phyloP scores from a whole-genome alignment of 768 basidiomycete genomes.

The Cantharellus cinnabarinus region DNA sequence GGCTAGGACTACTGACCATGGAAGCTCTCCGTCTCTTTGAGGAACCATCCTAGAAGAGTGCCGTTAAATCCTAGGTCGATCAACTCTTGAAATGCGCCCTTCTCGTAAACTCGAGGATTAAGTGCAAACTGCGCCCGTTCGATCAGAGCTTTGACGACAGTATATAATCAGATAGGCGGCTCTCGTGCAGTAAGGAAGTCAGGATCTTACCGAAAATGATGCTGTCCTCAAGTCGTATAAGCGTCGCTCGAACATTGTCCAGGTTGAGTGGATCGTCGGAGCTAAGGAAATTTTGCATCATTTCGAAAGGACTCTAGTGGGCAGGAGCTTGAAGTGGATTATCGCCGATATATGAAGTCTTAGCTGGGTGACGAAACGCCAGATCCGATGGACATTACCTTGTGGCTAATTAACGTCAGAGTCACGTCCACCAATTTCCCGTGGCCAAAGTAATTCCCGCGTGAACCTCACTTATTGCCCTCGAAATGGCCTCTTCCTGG shows the following conservation, averaged over 20 bases:
- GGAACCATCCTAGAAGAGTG: slow-evolving; percentile 94
- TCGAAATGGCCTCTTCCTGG: too few species aligned
- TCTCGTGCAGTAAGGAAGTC: neutral
- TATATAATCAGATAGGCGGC: neutral
- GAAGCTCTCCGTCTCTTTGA: slow-evolving; percentile 85
- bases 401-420: too few species aligned
- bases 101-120: slow-evolving; percentile 74
- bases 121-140: slow-evolving; percentile 94
- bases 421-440: too few species aligned
- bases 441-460: too few species aligned
- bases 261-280: slow-evolving; percentile 60
- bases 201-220: slow-evolving; percentile 59
- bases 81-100: slow-evolving; percentile 61
- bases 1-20: slow-evolving; percentile 43
- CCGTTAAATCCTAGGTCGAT: slow-evolving; percentile 52
- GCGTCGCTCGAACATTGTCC: slow-evolving; percentile 70
- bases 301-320: neutral
- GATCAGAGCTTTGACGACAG: slow-evolving; percentile 39
- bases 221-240: slow-evolving; percentile 87
- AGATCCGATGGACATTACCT: too few species aligned
- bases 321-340: neutral
- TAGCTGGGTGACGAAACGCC: too few species aligned
- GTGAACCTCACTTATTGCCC: too few species aligned
- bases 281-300: slow-evolving; percentile 42
- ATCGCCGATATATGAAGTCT: too few species aligned